Conservation (phyloP, 1,139 yeast species). For the Hanseniaspora gamundiae region DNA sequence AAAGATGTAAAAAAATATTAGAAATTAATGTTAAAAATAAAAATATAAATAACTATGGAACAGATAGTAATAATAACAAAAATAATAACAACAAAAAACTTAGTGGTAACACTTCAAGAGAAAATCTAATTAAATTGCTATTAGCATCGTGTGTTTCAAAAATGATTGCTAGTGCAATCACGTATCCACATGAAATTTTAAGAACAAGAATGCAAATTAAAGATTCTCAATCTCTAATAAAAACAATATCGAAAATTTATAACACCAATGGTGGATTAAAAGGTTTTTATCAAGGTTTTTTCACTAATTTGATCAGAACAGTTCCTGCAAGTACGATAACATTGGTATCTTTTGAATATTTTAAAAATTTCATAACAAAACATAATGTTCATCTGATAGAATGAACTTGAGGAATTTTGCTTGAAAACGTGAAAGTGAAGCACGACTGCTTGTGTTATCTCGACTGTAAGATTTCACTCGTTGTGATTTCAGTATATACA, state of each 20-base stretch:
- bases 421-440: not conserved
- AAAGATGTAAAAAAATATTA: slow-evolving; percentile 50
- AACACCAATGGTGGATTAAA: slow-evolving; percentile 49
- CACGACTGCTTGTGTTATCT: not conserved
- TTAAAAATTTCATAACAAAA: slow-evolving; percentile 42
- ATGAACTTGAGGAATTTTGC: too few relatives aligned
- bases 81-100: too few relatives aligned
- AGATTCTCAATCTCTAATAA: slow-evolving; percentile 4
- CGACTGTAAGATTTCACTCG: not conserved
- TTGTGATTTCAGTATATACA: too few relatives aligned
- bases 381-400: not conserved
- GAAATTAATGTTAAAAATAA: slow-evolving; percentile 15
- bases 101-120: slow-evolving; percentile 14
- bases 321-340: slow-evolving; percentile 95
- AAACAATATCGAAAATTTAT: slow-evolving; percentile 34
- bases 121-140: slow-evolving; percentile 37
- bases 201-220: slow-evolving; percentile 76
- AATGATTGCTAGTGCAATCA: slow-evolving; percentile 77
- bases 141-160: slow-evolving; percentile 73
- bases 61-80: slow-evolving; percentile 17
- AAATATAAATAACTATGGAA: slow-evolving; percentile 9
- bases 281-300: slow-evolving; percentile 79
- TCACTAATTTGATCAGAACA: slow-evolving; percentile 76
- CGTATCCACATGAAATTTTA: slow-evolving; percentile 93
- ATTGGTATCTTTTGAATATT: slow-evolving; percentile 81